phyloP scores from a whole-genome alignment of 257 asterid species.

The Scutellaria barbata region DNA sequence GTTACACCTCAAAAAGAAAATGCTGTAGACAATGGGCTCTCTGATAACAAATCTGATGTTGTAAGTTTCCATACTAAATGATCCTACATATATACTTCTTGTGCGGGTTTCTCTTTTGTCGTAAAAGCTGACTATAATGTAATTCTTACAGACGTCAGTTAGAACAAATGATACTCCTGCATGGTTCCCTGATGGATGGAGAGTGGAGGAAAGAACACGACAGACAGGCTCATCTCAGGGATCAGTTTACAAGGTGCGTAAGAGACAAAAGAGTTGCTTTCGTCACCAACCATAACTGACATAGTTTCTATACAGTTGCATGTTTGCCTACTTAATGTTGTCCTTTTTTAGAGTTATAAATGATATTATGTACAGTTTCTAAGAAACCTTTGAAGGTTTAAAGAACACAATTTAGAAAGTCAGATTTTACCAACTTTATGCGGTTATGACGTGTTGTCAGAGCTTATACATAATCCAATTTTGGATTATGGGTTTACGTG shows the following conservation, averaged over 20 bases:
- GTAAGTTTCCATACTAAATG: constrained; percentile 37
- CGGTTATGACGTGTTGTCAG: neutral
- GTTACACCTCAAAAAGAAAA: constrained; percentile 38
- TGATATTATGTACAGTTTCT: constrained; percentile 15
- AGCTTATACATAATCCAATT: too few species aligned
- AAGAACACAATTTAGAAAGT: neutral
- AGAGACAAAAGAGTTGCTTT: constrained; percentile 7
- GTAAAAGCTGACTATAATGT: constrained; percentile 13
- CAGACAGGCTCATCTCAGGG: constrained; percentile 40
- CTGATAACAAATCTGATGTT: constrained; percentile 36
- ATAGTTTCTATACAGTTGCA: constrained; percentile 22
- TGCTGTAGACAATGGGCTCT: constrained; percentile 27
- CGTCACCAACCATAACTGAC: neutral
- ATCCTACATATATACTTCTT: constrained; percentile 3
- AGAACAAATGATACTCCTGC: constrained; percentile 39
- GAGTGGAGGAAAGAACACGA: constrained; percentile 44
- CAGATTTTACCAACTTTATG: neutral
- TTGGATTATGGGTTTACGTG: too few species aligned
- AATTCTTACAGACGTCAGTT: constrained; percentile 39
- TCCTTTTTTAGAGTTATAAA: constrained; percentile 17
- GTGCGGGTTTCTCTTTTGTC: constrained; percentile 2
- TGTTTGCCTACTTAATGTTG: neutral
- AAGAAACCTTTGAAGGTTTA: constrained; percentile 15
- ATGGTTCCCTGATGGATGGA: constrained; percentile 77
- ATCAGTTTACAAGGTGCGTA: constrained; percentile 57